phyloP scores from a whole-genome alignment of 306 rosid species.

The Cicer pinnatifidum region DNA sequence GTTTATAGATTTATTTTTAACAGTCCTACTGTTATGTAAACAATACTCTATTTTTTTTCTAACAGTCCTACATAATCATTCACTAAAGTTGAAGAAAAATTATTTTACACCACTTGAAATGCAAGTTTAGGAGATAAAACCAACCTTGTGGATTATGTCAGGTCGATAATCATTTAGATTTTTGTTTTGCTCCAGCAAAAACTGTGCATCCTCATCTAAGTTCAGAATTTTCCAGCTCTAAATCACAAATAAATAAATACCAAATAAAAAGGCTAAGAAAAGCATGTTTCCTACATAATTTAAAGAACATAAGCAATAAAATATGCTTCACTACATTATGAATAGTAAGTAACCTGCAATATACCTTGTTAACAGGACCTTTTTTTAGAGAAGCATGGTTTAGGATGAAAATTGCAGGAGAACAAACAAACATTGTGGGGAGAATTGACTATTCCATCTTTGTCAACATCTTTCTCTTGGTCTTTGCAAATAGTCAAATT shows the following conservation, averaged over 20 bases:
- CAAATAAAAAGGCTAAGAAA: not conserved
- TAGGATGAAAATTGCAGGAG: slow-evolving; percentile 36
- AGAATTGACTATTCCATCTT: slow-evolving; percentile 8
- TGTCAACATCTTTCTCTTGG: not conserved
- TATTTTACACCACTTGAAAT: not conserved
- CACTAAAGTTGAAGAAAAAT: not conserved
- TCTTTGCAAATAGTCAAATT: not conserved
- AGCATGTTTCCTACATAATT: not conserved
- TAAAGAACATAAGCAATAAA: not conserved
- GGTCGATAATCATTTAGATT: slow-evolving; percentile 48
- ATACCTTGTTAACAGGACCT: slow-evolving; percentile 24
- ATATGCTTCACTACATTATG: not conserved
- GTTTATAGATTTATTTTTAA: no score
- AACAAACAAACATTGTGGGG: slow-evolving; percentile 10
- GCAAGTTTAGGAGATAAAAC: not conserved
- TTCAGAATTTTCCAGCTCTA: slow-evolving; percentile 44
- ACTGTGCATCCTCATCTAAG: slow-evolving; percentile 37
- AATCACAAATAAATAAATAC: slow-evolving; percentile 1
- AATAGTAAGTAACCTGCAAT: not conserved
- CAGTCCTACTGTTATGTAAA: no score
- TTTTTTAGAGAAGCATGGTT: slow-evolving; percentile 16
- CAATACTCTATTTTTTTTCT: not conserved
- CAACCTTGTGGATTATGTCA: slow-evolving; percentile 43
- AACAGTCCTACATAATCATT: not conserved
- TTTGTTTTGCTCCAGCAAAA: slow-evolving; percentile 42